Conservation (phyloP, 768 basidiomycete genomes). For the Aureoboletus auriporus region DNA sequence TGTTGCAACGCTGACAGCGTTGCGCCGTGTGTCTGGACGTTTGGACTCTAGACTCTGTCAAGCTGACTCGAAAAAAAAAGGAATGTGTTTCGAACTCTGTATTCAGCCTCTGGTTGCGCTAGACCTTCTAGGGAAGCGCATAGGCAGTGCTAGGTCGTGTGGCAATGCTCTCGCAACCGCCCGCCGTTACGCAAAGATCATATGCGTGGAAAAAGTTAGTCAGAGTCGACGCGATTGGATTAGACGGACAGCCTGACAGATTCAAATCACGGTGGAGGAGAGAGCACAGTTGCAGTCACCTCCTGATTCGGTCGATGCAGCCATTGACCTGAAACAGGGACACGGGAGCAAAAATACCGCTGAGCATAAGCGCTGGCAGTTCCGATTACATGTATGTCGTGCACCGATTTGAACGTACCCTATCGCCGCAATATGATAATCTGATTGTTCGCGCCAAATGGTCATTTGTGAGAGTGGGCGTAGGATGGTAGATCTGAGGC, state of each 20-base stretch:
- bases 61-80: not conserved
- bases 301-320: not conserved
- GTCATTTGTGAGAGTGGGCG: too few relatives aligned
- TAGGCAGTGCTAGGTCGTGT: constrained; percentile 9
- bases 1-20: too few relatives aligned
- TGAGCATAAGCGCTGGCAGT: not conserved
- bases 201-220: too few relatives aligned
- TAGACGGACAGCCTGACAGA: not conserved
- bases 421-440: not conserved
- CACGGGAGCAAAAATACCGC: not conserved
- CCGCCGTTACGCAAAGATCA: not conserved
- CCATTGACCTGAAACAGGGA: constrained; percentile 15
- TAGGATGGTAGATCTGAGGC: constrained; percentile 1
- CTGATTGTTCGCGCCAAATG: not conserved
- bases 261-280: not conserved
- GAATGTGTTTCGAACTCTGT: not conserved
- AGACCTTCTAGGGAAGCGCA: constrained; percentile 1
- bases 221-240: too few relatives aligned
- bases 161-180: not conserved
- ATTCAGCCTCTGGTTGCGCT: not conserved
- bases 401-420: not conserved
- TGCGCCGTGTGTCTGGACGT: too few relatives aligned
- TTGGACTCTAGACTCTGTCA: too few relatives aligned
- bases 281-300: not conserved
- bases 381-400: not conserved